phyloP scores from a whole-genome alignment of 306 rosid species.

The Sindora glabra region DNA sequence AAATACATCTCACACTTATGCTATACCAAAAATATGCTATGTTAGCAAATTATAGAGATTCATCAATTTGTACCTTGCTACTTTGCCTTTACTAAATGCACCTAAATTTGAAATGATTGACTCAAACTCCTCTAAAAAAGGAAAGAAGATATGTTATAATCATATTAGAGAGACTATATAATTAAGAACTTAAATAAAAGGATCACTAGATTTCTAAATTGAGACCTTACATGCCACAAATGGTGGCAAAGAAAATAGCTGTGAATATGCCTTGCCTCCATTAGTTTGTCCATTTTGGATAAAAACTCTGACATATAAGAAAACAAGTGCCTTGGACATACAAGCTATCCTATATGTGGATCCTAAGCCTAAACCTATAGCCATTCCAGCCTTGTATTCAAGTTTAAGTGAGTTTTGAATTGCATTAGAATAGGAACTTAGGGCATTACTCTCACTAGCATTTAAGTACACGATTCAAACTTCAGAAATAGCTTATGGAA shows the following conservation, averaged over 20 bases:
- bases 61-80: too few species aligned
- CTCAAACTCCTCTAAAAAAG: too few species aligned
- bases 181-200: too few species aligned
- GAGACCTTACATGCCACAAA: slow-evolving; percentile 92
- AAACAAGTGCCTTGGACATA: slow-evolving; percentile 98
- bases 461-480: slow-evolving; percentile 91
- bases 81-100: too few species aligned
- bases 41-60: too few species aligned
- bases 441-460: slow-evolving; percentile 91
- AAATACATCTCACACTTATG: too few species aligned
- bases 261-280: slow-evolving; percentile 98
- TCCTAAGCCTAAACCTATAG: slow-evolving; percentile 91
- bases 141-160: too few species aligned
- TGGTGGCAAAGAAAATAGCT: slow-evolving; percentile 94
- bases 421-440: slow-evolving; percentile 93
- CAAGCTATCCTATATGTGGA: slow-evolving; percentile 99
- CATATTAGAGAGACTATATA: too few species aligned
- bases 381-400: slow-evolving; percentile 98
- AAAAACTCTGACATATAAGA: slow-evolving; percentile 96
- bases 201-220: too few species aligned
- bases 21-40: too few species aligned
- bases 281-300: slow-evolving; percentile 89
- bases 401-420: slow-evolving; percentile 89
- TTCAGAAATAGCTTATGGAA: slow-evolving; percentile 72
- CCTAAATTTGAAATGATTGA: too few species aligned